phyloP scores from a whole-genome alignment of 345 rosid species.

The Syzygium aromaticum region DNA sequence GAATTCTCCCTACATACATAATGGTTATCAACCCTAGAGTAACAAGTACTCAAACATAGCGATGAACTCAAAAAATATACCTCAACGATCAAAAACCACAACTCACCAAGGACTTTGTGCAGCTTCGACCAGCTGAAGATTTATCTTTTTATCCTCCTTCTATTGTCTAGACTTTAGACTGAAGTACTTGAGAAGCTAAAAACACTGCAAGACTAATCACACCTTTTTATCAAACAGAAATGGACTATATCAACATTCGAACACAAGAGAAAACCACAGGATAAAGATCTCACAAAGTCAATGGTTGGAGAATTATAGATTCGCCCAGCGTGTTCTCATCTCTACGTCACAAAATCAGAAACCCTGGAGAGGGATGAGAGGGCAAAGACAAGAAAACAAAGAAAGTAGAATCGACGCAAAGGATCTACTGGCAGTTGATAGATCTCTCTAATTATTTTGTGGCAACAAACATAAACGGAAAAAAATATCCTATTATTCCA shows the following conservation, averaged over 20 bases:
- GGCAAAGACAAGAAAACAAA: neutral
- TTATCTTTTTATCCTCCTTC: neutral
- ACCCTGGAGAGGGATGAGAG: neutral
- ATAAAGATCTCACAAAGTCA: neutral
- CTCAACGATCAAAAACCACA: neutral
- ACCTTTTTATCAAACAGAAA: neutral
- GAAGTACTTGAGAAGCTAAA: neutral
- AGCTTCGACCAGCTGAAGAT: neutral
- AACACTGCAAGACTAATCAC: neutral
- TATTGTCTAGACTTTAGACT: neutral
- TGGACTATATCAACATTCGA: neutral
- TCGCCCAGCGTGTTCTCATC: neutral
- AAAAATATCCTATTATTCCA: neutral
- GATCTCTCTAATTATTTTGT: neutral
- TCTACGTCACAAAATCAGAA: neutral
- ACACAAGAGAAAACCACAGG: neutral
- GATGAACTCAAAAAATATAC: neutral
- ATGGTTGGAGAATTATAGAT: neutral
- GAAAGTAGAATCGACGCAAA: neutral
- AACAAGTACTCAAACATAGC: neutral
- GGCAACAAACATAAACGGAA: neutral
- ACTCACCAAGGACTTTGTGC: neutral
- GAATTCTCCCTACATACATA: neutral
- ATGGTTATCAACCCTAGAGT: neutral
- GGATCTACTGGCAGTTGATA: neutral